These are phyloP conservation scores for Psilocybe cubensis DNA, from an alignment of 768 basidiomycete species.

Conservation along the genomic window DNA sequence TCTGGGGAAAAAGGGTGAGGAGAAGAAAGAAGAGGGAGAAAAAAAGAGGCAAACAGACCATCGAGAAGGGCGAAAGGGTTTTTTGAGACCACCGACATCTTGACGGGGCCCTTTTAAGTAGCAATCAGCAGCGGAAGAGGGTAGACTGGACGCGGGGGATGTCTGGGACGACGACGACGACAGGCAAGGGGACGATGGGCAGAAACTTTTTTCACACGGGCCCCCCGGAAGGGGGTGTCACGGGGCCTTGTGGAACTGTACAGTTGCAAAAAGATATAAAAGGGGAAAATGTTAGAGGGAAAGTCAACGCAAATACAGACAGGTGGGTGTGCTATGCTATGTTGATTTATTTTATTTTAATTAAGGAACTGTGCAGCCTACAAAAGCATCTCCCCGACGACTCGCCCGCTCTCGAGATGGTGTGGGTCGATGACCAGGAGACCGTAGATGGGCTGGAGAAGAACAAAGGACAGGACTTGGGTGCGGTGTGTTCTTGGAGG, in stretches of 20 bases:
- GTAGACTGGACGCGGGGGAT: slow-evolving; percentile 23
- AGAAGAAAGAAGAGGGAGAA: slow-evolving; percentile 18
- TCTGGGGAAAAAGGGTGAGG: slow-evolving; percentile 11
- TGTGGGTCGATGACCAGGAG: slow-evolving; percentile 84
- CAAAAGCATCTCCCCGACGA: slow-evolving; percentile 93
- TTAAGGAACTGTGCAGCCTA: slow-evolving; percentile 43
- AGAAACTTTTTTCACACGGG: slow-evolving; percentile 20
- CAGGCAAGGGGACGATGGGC: not conserved
- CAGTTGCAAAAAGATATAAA: slow-evolving; percentile 41
- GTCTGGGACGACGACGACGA: slow-evolving; percentile 13
- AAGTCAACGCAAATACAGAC: slow-evolving; percentile 63
- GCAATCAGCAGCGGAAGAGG: slow-evolving; percentile 29
- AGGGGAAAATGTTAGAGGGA: slow-evolving; percentile 5
- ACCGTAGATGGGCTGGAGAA: slow-evolving; percentile 86
- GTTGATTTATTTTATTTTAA: not conserved
- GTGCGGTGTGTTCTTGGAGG: slow-evolving; percentile 68
- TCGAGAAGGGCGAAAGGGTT: slow-evolving; percentile 86
- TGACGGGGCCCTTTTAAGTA: slow-evolving; percentile 60
- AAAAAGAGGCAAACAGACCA: slow-evolving; percentile 49
- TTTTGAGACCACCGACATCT: slow-evolving; percentile 91
- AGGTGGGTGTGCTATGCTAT: slow-evolving; percentile 51
- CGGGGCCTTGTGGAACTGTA: slow-evolving; percentile 55
- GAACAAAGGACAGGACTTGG: slow-evolving; percentile 77
- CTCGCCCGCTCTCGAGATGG: slow-evolving; percentile 60
- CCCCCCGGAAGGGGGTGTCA: slow-evolving; percentile 25